Conservation (phyloP, 2,329 filamentous ascomycete genomes). For the Paracoccidioides brasiliensis region DNA sequence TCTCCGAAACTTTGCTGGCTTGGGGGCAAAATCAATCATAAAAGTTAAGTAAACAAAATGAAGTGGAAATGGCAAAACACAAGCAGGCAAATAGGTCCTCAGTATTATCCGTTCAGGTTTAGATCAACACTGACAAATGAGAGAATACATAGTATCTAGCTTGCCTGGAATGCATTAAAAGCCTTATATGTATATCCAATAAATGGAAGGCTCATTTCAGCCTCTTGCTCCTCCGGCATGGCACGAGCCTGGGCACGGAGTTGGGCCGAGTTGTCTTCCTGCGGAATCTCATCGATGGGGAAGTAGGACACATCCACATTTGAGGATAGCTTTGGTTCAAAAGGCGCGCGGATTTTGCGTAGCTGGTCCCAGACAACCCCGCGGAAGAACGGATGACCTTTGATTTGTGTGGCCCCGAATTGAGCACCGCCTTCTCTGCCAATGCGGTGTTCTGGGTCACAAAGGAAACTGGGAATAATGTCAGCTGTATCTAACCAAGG, state of each 20-base stretch:
- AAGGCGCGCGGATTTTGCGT: constrained; percentile 84
- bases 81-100: neutral
- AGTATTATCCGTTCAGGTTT: neutral
- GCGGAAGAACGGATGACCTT: constrained; percentile 87
- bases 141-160: constrained; percentile 12
- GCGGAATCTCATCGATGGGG: constrained; percentile 95
- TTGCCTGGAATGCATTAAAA: constrained; percentile 55
- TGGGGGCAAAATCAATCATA: neutral
- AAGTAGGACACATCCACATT: constrained; percentile 97
- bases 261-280: constrained; percentile 81
- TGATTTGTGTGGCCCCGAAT: constrained; percentile 80
- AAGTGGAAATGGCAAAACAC: neutral
- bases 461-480: constrained; percentile 57
- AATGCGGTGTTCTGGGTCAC: constrained; percentile 83
- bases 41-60: neutral
- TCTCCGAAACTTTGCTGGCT: neutral
- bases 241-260: constrained; percentile 72
- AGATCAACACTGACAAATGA: neutral
- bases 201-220: constrained; percentile 91
- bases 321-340: constrained; percentile 84
- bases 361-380: constrained; percentile 91
- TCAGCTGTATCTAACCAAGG: neutral
- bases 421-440: constrained; percentile 49
- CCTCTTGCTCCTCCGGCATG: constrained; percentile 62
- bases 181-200: constrained; percentile 97